These are phyloP conservation scores for Cyclospora cayetanensis DNA, from an alignment of 169 alveolate genomes.

Conservation along the genomic window DNA sequence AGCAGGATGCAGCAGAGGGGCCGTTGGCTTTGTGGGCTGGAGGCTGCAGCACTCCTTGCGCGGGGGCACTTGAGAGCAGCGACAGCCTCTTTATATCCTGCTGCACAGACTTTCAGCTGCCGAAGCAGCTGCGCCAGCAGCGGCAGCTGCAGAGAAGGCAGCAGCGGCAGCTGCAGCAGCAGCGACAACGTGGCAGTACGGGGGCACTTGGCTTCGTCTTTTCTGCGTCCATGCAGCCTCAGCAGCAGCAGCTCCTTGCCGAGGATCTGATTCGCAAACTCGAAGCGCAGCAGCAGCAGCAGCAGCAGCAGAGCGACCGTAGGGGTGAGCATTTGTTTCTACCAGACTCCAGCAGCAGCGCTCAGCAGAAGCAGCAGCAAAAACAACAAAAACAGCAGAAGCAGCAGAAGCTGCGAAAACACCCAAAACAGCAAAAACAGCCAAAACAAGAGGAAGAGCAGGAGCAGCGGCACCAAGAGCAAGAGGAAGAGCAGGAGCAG, in stretches of 20 bases:
- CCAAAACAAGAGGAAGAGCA: no score
- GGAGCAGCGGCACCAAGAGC: neutral
- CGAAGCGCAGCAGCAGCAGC: neutral
- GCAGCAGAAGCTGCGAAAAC: no score
- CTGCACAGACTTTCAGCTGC: neutral
- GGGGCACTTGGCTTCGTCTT: neutral
- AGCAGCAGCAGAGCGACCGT: neutral
- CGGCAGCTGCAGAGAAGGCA: neutral
- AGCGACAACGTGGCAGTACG: neutral
- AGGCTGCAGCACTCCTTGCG: neutral
- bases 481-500: neutral
- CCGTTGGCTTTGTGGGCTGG: conserved; percentile 1
- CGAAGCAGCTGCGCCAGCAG: neutral
- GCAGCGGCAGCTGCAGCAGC: conserved; percentile 5
- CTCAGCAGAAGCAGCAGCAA: neutral
- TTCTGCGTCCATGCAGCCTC: neutral
- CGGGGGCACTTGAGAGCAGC: neutral
- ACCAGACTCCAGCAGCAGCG: neutral
- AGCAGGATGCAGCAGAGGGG: neutral
- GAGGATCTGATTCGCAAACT: neutral
- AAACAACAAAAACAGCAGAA: no score
- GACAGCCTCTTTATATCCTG: neutral
- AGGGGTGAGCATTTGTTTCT: no score
- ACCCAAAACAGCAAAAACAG: no score
- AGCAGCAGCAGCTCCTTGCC: neutral